Conservation (phyloP, 345 rosid species). For the Xanthoceras sorbifolium region DNA sequence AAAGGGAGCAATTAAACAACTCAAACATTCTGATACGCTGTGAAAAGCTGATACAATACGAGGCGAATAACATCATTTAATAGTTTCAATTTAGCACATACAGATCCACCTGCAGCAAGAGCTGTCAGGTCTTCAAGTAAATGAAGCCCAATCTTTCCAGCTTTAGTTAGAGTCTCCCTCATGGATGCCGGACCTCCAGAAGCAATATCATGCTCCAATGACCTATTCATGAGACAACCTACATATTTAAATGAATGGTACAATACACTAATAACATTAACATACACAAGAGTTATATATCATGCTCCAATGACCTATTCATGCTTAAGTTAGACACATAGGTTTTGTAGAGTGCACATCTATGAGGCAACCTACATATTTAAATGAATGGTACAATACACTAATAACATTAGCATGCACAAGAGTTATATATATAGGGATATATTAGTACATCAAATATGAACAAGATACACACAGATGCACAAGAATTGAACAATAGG, state of each 20-base stretch:
- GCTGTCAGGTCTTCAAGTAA: constrained; percentile 99
- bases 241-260: not conserved
- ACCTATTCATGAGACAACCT: too few relatives aligned
- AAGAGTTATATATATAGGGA: not conserved
- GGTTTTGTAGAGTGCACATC: too few relatives aligned
- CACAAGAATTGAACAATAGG: constrained; percentile 13
- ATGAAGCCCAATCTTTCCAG: constrained; percentile 87
- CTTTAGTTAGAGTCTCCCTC: constrained; percentile 60
- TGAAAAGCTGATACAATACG: constrained; percentile 14
- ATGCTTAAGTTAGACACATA: too few relatives aligned
- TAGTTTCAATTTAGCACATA: constrained; percentile 72
- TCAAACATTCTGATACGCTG: constrained; percentile 1
- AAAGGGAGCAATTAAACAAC: not conserved
- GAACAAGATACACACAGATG: constrained; percentile 6
- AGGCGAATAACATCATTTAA: constrained; percentile 24
- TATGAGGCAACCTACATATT: constrained; percentile 2
- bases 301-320: constrained; percentile 69
- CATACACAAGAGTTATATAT: not conserved
- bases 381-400: not conserved
- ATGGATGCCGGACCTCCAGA: constrained; percentile 41
- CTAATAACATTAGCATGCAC: not conserved
- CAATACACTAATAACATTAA: not conserved
- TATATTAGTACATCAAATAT: not conserved
- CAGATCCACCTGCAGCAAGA: constrained; percentile 99
- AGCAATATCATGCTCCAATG: constrained; percentile 54